These are phyloP conservation scores for Thraustochytrium sp. DNA, from an alignment of 352 stramenopile genomes.

Conservation along the genomic window DNA sequence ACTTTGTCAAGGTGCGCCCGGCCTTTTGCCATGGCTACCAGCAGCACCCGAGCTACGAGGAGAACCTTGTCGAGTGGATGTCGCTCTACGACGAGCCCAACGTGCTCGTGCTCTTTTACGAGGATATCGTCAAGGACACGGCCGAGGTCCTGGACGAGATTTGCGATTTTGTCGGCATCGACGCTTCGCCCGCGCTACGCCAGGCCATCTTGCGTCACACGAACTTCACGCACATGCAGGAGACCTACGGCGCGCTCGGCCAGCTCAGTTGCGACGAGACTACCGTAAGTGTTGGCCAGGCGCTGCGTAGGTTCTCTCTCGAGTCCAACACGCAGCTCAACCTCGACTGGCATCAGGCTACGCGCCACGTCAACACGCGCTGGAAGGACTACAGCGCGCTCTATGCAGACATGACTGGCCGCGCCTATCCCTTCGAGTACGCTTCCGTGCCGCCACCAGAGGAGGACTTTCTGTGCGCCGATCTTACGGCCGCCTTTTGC, in stretches of 20 bases:
- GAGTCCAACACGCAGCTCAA: neutral
- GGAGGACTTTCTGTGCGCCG: neutral
- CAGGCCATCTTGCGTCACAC: neutral
- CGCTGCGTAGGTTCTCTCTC: neutral
- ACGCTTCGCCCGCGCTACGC: neutral
- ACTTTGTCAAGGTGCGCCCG: neutral
- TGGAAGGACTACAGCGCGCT: neutral
- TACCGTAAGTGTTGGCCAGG: neutral
- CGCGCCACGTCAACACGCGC: neutral
- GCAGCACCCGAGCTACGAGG: neutral
- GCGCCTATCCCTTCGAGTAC: slow-evolving; percentile 23
- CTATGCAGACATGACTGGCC: neutral
- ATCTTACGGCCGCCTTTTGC: neutral
- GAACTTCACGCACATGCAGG: neutral
- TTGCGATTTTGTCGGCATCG: neutral
- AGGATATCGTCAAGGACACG: slow-evolving; percentile 34
- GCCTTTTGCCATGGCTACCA: neutral
- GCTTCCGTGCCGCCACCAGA: neutral
- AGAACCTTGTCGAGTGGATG: slow-evolving; percentile 12
- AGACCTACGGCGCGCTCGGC: neutral
- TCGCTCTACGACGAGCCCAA: neutral
- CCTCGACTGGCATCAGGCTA: neutral
- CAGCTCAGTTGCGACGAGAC: neutral
- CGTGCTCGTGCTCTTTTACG: slow-evolving; percentile 17
- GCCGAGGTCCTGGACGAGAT: neutral